phyloP scores from a whole-genome alignment of 1,284 basidiomycete genomes.

The Caloboletus inedulis region DNA sequence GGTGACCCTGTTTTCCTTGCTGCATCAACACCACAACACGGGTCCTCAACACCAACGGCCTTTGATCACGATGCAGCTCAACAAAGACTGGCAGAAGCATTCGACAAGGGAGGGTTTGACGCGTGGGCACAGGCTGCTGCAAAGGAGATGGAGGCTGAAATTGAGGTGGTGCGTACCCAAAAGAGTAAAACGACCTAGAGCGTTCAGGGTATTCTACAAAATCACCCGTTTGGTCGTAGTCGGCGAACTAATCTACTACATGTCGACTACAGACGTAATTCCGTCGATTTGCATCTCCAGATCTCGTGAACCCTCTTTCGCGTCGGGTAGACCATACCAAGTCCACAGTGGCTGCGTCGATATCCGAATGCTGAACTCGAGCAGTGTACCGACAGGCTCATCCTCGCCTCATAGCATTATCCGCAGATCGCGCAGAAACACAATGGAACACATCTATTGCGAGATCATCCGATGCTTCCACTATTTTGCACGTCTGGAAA shows the following conservation, averaged over 20 bases:
- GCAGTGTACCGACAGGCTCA: too few relatives aligned
- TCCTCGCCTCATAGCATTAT: too few relatives aligned
- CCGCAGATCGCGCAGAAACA: too few relatives aligned
- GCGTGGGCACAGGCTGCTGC: constrained; percentile 50
- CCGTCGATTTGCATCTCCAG: not conserved
- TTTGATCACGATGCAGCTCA: constrained; percentile 42
- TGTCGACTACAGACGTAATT: not conserved
- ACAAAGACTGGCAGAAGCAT: constrained; percentile 49
- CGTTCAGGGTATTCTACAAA: not conserved
- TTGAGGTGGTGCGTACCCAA: constrained; percentile 39
- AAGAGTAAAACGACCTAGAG: constrained; percentile 2
- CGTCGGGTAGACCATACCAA: not conserved
- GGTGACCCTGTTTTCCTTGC: constrained; percentile 1
- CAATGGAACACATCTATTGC: too few relatives aligned
- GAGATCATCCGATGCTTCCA: too few relatives aligned
- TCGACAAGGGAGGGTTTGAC: constrained; percentile 51
- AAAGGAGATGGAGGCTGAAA: constrained; percentile 55
- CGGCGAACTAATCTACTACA: not conserved
- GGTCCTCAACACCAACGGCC: not conserved
- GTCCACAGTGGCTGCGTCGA: not conserved
- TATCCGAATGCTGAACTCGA: too few relatives aligned
- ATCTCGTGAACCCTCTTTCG: not conserved
- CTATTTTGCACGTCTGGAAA: too few relatives aligned
- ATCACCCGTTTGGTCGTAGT: not conserved
- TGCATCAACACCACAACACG: not conserved